Conservation (phyloP, 495 filamentous ascomycete species). For the Daldinia loculata region DNA sequence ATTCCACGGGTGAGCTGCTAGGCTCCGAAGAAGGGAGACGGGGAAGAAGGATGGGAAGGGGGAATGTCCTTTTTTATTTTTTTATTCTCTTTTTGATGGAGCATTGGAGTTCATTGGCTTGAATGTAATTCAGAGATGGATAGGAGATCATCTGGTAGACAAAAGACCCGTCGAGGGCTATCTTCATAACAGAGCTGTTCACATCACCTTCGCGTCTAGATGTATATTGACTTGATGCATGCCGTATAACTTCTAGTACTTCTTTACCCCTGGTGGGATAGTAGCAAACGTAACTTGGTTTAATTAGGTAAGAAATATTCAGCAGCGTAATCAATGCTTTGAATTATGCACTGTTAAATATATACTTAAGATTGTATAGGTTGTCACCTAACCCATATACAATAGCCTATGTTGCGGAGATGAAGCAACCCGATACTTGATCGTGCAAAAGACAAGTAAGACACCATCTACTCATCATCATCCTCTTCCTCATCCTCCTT, state of each 20-base stretch:
- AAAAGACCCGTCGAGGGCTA: slow-evolving; percentile 23
- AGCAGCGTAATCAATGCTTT: not conserved
- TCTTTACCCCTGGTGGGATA: not conserved
- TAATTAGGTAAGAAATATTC: not conserved
- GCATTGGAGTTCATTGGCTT: slow-evolving; percentile 28
- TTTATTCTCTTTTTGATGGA: slow-evolving; percentile 18
- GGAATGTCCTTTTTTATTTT: not conserved
- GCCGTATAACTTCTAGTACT: not conserved
- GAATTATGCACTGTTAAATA: not conserved
- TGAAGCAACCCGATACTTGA: not conserved
- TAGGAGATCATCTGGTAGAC: slow-evolving; percentile 26
- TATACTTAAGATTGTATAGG: not conserved
- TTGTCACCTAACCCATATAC: not conserved
- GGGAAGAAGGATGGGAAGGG: not conserved
- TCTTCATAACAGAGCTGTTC: slow-evolving; percentile 25
- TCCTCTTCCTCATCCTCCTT: slow-evolving; percentile 43
- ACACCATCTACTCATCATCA: slow-evolving; percentile 18
- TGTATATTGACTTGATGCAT: not conserved
- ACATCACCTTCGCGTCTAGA: not conserved
- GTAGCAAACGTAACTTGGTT: not conserved
- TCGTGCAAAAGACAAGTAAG: not conserved
- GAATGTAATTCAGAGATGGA: slow-evolving; percentile 14
- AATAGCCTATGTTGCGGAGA: not conserved
- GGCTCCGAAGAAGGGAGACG: not conserved
- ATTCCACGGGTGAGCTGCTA: slow-evolving; percentile 3